Evolutionary conservation across 2,329 filamentous ascomycete genomes (phyloP).

Genomic region (Colletotrichum camelliae): DNA sequence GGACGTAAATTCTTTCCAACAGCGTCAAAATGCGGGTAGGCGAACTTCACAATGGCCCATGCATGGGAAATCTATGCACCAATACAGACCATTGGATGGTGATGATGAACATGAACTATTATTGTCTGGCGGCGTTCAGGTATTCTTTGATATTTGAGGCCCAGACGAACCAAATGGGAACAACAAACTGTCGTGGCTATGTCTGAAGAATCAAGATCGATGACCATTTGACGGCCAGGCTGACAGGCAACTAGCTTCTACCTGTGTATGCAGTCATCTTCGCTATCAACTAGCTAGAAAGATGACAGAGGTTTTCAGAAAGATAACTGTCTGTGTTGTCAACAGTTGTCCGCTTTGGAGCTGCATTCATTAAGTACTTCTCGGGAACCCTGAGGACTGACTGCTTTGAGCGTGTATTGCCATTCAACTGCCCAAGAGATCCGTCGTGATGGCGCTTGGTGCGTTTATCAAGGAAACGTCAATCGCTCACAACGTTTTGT

Average conservation of each 20-base stretch:
- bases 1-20: too few relatives aligned
- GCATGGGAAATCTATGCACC: neutral
- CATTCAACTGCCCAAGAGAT: neutral
- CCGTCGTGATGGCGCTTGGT: neutral
- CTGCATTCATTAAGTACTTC: neutral
- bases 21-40: neutral
- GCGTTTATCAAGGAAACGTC: neutral
- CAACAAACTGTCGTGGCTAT: neutral
- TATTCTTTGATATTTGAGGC: neutral
- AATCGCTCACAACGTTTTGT: neutral
- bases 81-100: neutral
- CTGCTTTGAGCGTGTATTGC: neutral
- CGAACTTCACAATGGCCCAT: neutral
- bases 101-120: neutral
- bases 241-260: neutral
- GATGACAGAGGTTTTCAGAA: too few relatives aligned
- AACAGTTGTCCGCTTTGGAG: neutral
- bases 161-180: neutral
- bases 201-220: neutral
- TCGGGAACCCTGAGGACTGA: neutral
- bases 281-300: neutral
- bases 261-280: neutral
- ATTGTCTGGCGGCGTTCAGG: neutral
- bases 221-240: neutral
- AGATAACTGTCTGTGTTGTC: neutral